A percentile compares a stretch with the other conserved stretches of the same genome.
Evolutionary conservation across 176 grass and related monocot species (phyloP).

Genomic region (Dendrocalamus sinicus): DNA sequence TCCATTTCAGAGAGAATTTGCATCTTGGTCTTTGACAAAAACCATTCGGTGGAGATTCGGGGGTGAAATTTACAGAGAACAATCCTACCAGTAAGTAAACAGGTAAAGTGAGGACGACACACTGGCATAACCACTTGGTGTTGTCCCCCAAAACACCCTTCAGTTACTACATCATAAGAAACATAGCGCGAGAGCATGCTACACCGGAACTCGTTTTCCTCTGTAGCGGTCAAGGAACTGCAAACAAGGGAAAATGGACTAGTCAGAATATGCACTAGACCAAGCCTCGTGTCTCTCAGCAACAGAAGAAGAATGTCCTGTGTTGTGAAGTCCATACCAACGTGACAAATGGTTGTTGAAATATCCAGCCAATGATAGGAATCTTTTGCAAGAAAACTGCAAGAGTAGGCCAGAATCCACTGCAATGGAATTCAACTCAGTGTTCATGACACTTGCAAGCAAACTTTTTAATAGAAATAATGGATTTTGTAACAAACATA

Average conservation of each 20-base stretch:
- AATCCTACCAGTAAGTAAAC: slow-evolving; percentile 43
- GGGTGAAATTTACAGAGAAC: slow-evolving; percentile 49
- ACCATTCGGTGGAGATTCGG: neutral
- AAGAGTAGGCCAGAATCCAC: slow-evolving; percentile 97
- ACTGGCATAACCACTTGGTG: slow-evolving; percentile 32
- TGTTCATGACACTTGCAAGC: neutral
- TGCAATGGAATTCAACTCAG: slow-evolving; percentile 49
- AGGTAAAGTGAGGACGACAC: neutral
- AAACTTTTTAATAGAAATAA: slow-evolving; percentile 10
- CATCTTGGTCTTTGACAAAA: slow-evolving; percentile 27
- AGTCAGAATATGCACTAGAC: slow-evolving; percentile 23
- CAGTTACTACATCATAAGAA: slow-evolving; percentile 32
- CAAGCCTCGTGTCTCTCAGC: neutral
- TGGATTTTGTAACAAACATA: slow-evolving; percentile 7
- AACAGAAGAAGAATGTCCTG: slow-evolving; percentile 15
- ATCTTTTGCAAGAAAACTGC: slow-evolving; percentile 91
- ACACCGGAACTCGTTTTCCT: slow-evolving; percentile 89
- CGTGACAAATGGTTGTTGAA: slow-evolving; percentile 90
- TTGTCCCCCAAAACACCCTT: neutral
- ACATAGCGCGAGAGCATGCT: neutral
- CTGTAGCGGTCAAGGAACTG: slow-evolving; percentile 89
- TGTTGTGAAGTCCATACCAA: slow-evolving; percentile 55
- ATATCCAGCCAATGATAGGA: slow-evolving; percentile 90
- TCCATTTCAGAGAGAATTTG: slow-evolving; percentile 27
- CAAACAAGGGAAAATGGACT: slow-evolving; percentile 24